Base-by-base conservation (phyloP, 1,284 basidiomycete species). In the Cutaneotrichosporon cutaneum region DNA sequence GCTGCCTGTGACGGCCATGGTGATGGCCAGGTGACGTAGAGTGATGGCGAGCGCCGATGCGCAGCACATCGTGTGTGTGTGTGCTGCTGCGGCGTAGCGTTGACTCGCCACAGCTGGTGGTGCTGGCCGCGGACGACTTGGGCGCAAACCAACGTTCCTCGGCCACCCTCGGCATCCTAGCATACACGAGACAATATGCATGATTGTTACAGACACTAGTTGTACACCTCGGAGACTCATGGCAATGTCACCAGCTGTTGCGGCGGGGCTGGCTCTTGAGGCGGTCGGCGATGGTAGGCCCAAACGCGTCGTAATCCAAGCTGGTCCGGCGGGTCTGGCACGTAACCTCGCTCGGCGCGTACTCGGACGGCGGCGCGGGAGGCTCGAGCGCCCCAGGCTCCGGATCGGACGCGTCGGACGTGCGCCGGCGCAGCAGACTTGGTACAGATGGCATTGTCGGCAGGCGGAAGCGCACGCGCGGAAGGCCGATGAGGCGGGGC, bases 401-500 rank as follows among this genome's bases (percentile, higher is more conserved):
- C 11, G 24, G 47, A 26, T 27, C 27, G 22, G 47, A 48, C 22
- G 26, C 48, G 27, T 32, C 27, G 2, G 16, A n/a, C 26, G 22
- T 16, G 22, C 48, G 48, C 11, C 24, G 48, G 11, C 48, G 48
- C 13, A 50, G 48, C 4, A 50, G 48, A 4, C 24, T 27, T 13
- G 48, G 26, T 27, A 50, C 16, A 6, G 13, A 13, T 6, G 45
- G 45, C 45, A 48, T 50, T 2, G 48, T 5, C 4, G 26, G 48
- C 14, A 50, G 27, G 48, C 48, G 48, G 48, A 50, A 50, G 26
- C 48, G 48, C 2, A 50, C 48, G 14, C 48, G 44, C 44, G 44
- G 44, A 5, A 45, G 44, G 3, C 36, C 30, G 5, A 9, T 48
- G 48, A n/a, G 47, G 24, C 47, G 4, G 21, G 4, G 44, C 44